Percentiles rank a stretch among this genome's conserved stretches.
These are phyloP conservation scores for Begonia peltatifolia DNA, from an alignment of 306 rosid genomes.

Conservation along the genomic window DNA sequence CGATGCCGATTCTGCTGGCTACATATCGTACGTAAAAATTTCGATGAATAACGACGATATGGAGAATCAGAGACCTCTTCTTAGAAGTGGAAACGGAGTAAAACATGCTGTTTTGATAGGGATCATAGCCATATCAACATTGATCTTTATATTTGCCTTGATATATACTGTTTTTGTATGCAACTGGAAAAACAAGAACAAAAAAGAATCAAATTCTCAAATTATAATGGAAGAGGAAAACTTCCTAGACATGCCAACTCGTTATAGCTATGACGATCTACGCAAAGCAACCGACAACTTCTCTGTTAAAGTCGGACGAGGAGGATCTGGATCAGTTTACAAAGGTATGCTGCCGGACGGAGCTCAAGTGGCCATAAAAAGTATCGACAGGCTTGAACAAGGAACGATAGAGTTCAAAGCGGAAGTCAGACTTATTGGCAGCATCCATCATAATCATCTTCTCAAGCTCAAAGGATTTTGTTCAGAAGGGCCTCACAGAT, in stretches of 20 bases:
- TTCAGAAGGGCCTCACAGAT: constrained; percentile 46
- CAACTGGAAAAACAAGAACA: background rate
- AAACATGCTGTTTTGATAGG: background rate
- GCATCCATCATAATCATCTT: constrained; percentile 16
- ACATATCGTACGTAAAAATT: constrained; percentile 60
- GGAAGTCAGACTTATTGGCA: constrained; percentile 17
- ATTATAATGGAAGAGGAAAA: constrained; percentile 20
- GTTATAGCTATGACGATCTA: constrained; percentile 27
- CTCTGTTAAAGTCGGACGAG: constrained; percentile 32
- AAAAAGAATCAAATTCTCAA: constrained; percentile 9
- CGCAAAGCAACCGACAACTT: constrained; percentile 27
- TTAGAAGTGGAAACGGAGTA: background rate
- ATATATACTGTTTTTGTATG: background rate
- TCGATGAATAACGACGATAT: constrained; percentile 15
- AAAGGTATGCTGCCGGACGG: constrained; percentile 29
- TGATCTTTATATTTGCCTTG: background rate
- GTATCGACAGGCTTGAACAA: constrained; percentile 9
- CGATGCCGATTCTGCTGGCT: constrained; percentile 20
- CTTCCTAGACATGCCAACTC: constrained; percentile 28
- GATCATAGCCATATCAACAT: background rate
- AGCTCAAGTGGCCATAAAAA: constrained; percentile 16
- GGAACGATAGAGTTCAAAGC: constrained; percentile 20
- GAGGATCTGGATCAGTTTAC: constrained; percentile 42
- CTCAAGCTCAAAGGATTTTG: constrained; percentile 23
- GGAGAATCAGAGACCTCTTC: background rate